phyloP scores from a whole-genome alignment of 768 basidiomycete genomes.

The Auriscalpium vulgare region DNA sequence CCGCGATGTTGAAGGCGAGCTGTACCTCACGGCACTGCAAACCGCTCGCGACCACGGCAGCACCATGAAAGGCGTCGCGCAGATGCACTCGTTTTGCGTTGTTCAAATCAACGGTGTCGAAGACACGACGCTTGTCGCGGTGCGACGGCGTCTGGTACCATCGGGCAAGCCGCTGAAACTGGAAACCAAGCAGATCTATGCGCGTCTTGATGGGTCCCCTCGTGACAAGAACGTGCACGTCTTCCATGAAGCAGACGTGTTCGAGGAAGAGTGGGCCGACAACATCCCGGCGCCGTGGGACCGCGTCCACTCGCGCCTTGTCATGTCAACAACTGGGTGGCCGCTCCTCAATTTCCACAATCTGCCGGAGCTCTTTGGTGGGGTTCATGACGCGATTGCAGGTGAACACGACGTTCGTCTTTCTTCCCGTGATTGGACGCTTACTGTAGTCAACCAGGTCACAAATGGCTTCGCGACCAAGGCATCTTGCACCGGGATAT shows the following conservation, averaged over 20 bases:
- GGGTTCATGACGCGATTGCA: background rate
- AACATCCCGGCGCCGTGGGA: background rate
- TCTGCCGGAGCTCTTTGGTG: background rate
- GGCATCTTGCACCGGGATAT: background rate
- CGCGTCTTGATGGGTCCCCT: background rate
- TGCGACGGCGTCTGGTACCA: background rate
- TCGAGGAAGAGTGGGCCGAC: background rate
- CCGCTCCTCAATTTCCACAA: background rate
- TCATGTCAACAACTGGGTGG: background rate
- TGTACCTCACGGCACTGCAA: background rate
- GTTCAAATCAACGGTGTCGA: background rate
- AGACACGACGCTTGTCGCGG: background rate
- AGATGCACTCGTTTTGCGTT: background rate
- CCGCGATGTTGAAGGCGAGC: background rate
- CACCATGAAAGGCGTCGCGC: background rate
- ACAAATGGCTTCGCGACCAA: background rate
- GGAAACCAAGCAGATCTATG: background rate
- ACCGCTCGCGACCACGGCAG: background rate
- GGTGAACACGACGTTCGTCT: background rate
- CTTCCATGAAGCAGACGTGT: background rate
- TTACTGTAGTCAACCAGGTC: background rate
- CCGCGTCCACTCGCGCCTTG: background rate
- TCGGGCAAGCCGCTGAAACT: background rate
- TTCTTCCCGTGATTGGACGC: background rate
- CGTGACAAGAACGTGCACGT: background rate